phyloP scores from a whole-genome alignment of 495 filamentous ascomycete species.

The Eremomyces bilateralis region DNA sequence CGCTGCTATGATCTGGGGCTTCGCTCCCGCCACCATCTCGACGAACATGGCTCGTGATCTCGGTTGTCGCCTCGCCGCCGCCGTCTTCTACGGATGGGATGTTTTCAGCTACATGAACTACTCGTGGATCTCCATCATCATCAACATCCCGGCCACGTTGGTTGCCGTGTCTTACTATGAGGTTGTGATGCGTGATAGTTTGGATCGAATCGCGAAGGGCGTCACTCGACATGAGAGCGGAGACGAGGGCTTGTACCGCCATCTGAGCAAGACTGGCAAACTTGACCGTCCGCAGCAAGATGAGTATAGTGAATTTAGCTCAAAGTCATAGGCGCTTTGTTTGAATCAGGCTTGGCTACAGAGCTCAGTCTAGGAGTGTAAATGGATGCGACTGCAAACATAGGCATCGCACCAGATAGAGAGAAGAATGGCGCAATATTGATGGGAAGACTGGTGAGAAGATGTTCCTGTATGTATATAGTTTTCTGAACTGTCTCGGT shows the following conservation, averaged over 20 bases:
- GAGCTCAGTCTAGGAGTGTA: too few relatives aligned
- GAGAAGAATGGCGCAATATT: too few relatives aligned
- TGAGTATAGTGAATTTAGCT: too few relatives aligned
- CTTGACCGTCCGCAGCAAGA: background rate
- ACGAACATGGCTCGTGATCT: constrained; percentile 31
- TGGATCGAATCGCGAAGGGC: constrained; percentile 25
- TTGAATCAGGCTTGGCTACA: too few relatives aligned
- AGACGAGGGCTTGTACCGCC: constrained; percentile 26
- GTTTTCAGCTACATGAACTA: constrained; percentile 25
- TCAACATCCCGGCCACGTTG: constrained; percentile 30
- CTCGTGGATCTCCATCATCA: constrained; percentile 26
- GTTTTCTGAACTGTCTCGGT: too few relatives aligned
- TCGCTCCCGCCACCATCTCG: constrained; percentile 25
- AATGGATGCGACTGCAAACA: too few relatives aligned
- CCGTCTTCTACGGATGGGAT: constrained; percentile 30
- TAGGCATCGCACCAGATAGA: too few relatives aligned
- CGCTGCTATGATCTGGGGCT: constrained; percentile 27
- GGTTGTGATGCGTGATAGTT: constrained; percentile 27
- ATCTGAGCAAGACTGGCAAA: constrained; percentile 16
- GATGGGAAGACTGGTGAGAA: too few relatives aligned
- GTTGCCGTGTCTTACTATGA: constrained; percentile 30
- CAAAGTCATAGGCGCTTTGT: too few relatives aligned
- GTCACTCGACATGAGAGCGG: constrained; percentile 27
- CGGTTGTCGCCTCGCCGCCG: constrained; percentile 30
- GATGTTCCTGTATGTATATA: too few relatives aligned